Percentiles rank a stretch among this genome's conserved stretches.
phyloP scores from a whole-genome alignment of 495 filamentous ascomycete species.

The Aspergillus funiculosus region DNA sequence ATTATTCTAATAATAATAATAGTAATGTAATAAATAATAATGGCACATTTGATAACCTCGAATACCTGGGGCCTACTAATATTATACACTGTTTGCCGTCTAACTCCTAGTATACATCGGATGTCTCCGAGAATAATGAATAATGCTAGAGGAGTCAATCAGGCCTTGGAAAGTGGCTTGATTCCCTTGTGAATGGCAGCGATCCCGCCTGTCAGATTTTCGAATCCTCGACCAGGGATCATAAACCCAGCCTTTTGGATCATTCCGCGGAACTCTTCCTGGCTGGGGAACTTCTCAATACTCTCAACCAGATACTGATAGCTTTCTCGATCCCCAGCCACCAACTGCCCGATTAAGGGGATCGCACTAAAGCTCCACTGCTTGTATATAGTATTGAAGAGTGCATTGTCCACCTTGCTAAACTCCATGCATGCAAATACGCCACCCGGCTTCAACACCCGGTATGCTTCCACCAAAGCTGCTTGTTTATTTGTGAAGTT shows the following conservation, averaged over 20 bases:
- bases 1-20: neutral
- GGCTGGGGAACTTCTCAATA: conserved; percentile 87
- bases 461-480: conserved; percentile 72
- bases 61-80: neutral
- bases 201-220: conserved; percentile 85
- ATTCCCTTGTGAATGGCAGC: conserved; percentile 95
- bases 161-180: conserved; percentile 57
- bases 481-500: conserved; percentile 87
- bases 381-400: conserved; percentile 87
- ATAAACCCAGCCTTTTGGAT: conserved; percentile 83
- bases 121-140: neutral
- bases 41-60: neutral
- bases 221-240: conserved; percentile 73
- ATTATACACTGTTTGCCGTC: conserved; percentile 2
- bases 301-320: conserved; percentile 99
- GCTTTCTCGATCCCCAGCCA: conserved; percentile 88
- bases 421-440: conserved; percentile 98
- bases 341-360: conserved; percentile 88
- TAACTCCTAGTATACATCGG: conserved; percentile 5
- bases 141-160: conserved; percentile 1
- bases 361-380: conserved; percentile 93
- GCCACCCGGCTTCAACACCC: conserved; percentile 89
- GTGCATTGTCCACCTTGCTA: conserved; percentile 63
- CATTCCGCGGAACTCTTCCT: conserved; percentile 79
- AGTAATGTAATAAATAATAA: neutral